Evolutionary conservation across 768 basidiomycete genomes (phyloP), one percentile per base, ranked within the genome.

Genomic region (Phlebiopsis flavidoalba): DNA sequence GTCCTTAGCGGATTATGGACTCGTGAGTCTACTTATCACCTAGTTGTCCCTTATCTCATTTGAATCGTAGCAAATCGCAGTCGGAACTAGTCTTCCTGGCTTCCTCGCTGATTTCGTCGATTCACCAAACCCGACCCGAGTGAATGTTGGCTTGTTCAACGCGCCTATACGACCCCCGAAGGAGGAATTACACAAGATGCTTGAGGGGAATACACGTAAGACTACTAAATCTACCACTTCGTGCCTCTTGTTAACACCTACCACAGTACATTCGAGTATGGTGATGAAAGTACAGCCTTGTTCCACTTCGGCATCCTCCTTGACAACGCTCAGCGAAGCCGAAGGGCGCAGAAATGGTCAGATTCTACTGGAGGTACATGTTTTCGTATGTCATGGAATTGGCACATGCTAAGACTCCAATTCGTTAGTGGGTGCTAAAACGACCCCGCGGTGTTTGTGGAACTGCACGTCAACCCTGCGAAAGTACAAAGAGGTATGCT

Each of bases 311-410:
- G 82, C 2, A 80, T 89, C 10, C 71, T 98, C 6, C 61, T 98
- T 8, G 93, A 98, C 70, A n/a, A 95, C 96, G 0, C 70, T 97
- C 31, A 93, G 89, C 53, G 90, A 93, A 69, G 74, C 79, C 5
- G n/a, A n/a, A n/a, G n/a, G n/a, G 91, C 89, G 2, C 95, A 98
- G 70, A 87, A 86, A 64, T 97, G 93, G 89, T 84, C 91, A n/a
- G 1, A 83, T 87, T 59, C 68, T 98, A 45, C 71, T 96, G 24
- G 78, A 87, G 73, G 93, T 94, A 61, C 61, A 78, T 53, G 60
- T 2, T 2, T 11, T 26, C 7, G 11, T 43, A 24, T 22, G 15
- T 5, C 12, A 14, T 59, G 58, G 43, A 47, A 22, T 31, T 17
- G 53, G 48, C 63, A 24, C n/a, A 58, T 22, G 1, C 17, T 8